Percentiles rank a stretch among this genome's conserved stretches.
phyloP scores from a whole-genome alignment of 2,329 filamentous ascomycete genomes.

The Paraconiothyrium sp. region DNA sequence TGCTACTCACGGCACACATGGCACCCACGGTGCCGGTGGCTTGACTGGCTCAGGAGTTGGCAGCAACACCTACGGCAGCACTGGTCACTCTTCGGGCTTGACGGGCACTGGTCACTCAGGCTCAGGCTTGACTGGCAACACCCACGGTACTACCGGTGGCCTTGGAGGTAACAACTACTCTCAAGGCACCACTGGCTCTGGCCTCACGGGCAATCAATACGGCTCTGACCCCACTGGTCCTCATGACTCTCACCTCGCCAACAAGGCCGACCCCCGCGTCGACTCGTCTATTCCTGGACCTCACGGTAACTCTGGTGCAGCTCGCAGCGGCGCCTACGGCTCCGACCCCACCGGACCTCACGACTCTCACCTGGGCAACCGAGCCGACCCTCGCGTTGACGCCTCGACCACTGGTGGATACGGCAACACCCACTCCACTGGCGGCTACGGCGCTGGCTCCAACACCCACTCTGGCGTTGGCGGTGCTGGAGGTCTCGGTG shows the following conservation, averaged over 20 bases:
- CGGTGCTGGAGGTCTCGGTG: constrained; percentile 20
- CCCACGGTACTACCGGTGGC: neutral
- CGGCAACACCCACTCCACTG: constrained; percentile 28
- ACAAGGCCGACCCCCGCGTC: constrained; percentile 45
- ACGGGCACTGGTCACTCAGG: constrained; percentile 22
- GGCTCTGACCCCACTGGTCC: constrained; percentile 40
- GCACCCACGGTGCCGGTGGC: too few species aligned
- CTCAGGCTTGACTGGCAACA: constrained; percentile 12
- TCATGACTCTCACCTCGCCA: constrained; percentile 35
- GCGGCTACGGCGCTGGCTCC: constrained; percentile 17
- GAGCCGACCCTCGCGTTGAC: constrained; percentile 45
- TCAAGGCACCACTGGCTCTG: constrained; percentile 15
- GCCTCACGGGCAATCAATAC: constrained; percentile 12
- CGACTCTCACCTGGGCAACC: constrained; percentile 35
- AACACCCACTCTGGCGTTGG: constrained; percentile 19
- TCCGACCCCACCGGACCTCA: constrained; percentile 44
- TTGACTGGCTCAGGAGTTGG: too few species aligned
- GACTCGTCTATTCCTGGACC: constrained; percentile 26
- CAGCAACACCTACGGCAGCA: neutral
- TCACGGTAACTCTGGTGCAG: constrained; percentile 20
- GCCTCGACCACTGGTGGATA: constrained; percentile 28
- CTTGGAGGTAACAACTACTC: neutral
- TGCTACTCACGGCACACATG: constrained; percentile 3
- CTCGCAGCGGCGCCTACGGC: constrained; percentile 14
- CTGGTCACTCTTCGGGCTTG: constrained; percentile 15